Evolutionary conservation across 495 filamentous ascomycete species (phyloP).

Genomic region (Neurospora sp.): DNA sequence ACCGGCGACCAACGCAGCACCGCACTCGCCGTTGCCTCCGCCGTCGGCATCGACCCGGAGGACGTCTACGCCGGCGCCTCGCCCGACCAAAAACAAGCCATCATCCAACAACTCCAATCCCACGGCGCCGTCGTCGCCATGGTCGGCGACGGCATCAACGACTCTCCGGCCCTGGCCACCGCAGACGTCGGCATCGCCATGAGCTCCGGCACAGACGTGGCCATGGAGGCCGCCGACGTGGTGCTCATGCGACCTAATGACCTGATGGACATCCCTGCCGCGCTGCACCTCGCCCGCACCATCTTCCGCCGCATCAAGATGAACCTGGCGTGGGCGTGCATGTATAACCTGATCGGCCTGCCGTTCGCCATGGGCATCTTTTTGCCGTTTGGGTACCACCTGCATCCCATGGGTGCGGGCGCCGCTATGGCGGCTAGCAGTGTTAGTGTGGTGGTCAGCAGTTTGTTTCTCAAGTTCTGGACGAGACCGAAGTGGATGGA

Average conservation of each 20-base stretch:
- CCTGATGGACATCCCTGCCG: constrained; percentile 81
- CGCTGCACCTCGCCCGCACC: constrained; percentile 66
- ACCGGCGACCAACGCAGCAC: constrained; percentile 84
- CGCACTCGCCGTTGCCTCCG: constrained; percentile 68
- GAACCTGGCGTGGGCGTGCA: constrained; percentile 83
- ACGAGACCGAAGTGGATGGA: constrained; percentile 83
- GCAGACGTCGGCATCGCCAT: constrained; percentile 90
- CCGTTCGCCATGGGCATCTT: constrained; percentile 96
- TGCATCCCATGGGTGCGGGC: constrained; percentile 92
- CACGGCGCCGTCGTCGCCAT: constrained; percentile 75
- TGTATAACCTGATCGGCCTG: constrained; percentile 86
- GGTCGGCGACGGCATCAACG: constrained; percentile 99
- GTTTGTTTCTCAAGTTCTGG: constrained; percentile 81
- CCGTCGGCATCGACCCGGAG: constrained; percentile 66
- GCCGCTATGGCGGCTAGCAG: constrained; percentile 89
- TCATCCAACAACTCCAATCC: constrained; percentile 66
- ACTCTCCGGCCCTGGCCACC: constrained; percentile 90
- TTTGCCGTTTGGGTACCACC: constrained; percentile 73
- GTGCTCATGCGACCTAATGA: constrained; percentile 91
- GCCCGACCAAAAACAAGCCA: constrained; percentile 77
- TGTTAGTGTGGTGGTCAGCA: constrained; percentile 80
- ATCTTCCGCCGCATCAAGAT: constrained; percentile 92
- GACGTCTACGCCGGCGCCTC: constrained; percentile 75
- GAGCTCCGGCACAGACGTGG: constrained; percentile 86
- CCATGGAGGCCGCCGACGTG: constrained; percentile 94